Base-by-base conservation (phyloP, 495 filamentous ascomycete species). In the Podospora comata region DNA sequence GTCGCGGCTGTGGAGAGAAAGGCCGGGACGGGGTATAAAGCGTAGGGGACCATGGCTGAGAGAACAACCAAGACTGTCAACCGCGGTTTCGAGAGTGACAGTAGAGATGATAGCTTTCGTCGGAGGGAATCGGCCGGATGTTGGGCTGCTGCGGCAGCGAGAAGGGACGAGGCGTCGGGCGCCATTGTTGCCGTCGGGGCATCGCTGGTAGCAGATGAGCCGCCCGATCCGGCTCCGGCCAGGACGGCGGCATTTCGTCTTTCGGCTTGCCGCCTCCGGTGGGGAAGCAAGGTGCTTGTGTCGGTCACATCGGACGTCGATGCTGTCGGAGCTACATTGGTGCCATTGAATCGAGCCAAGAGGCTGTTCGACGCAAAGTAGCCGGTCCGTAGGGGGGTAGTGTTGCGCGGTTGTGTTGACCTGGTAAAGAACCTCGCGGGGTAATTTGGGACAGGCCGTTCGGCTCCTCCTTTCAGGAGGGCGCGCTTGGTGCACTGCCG, bases 81-180 rank as follows among this genome's bases (percentile, higher is more conserved):
- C 57, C 96, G 92, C 5, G 95, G 95, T 79, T 99, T 99, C 27
- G 92, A 90, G 72, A 99, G 89, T 7, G 95, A 91, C 71, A 99
- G 90, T 74, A 91, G 92, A 48, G 92, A 88, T n/a, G 93, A 91
- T 63, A 95, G 71, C 54, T 86, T 85, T 67, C 93, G 91, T 59
- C 90, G 88, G 62, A 96, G 66, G 57, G 94, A 96, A 71, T 81
- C 72, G 59, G 85, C 78, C 2, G 88, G 86, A 34, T 90, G 87
- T n/a, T 82, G 79, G 30, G 90, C 87, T 5, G 94, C 93, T 48
- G 86, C 77, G 30, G 86, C 86, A 9, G 94, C 90, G 56, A 97
- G 84, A 67, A 87, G 85, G 26, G 92, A 89, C 7, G 94, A 96
- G 19, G 94, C 93, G 79, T 97, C 93, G 54, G 84, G 90, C 4